Evolutionary conservation across 1,284 basidiomycete species (phyloP).

Genomic region (Schizopora paradoxa): DNA sequence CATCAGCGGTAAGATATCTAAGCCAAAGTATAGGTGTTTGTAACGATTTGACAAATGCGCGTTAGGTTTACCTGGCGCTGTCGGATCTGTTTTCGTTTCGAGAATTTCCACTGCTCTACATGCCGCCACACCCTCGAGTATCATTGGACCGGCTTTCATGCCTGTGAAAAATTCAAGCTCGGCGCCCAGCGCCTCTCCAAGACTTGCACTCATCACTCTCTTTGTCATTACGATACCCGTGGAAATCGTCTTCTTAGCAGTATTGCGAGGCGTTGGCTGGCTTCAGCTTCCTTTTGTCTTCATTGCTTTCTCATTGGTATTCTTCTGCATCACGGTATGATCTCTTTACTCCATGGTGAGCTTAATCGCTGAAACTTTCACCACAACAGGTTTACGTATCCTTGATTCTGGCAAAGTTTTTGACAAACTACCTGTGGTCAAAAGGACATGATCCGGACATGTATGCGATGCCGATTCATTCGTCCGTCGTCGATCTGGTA

Average conservation of each 20-base stretch:
- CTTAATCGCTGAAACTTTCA: conserved; percentile 1
- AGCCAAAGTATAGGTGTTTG: too few species aligned
- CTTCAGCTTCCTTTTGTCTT: conserved; percentile 66
- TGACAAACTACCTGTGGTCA: conserved; percentile 83
- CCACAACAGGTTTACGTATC: conserved; percentile 60
- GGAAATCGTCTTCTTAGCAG: conserved; percentile 64
- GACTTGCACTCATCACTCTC: conserved; percentile 61
- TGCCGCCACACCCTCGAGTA: conserved; percentile 36
- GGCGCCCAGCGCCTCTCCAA: conserved; percentile 36
- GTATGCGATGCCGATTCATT: conserved; percentile 90
- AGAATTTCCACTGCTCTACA: conserved; percentile 85
- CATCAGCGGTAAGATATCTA: conserved; percentile 62
- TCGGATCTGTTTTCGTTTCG: conserved; percentile 90
- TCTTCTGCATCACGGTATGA: conserved; percentile 68
- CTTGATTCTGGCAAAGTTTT: conserved; percentile 57
- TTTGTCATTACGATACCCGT: conserved; percentile 72
- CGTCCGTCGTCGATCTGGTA: conserved; percentile 86
- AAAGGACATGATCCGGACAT: conserved; percentile 85
- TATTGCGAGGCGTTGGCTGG: conserved; percentile 71
- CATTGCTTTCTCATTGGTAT: conserved; percentile 54
- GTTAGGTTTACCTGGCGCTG: conserved; percentile 76
- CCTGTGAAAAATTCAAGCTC: conserved; percentile 17
- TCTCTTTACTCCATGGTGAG: neutral
- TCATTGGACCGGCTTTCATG: conserved; percentile 14
- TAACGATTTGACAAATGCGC: neutral